Percentiles rank a stretch among this genome's conserved stretches.
Conservation (phyloP, 2,329 filamentous ascomycete species). For the Fusarium papillatum region DNA sequence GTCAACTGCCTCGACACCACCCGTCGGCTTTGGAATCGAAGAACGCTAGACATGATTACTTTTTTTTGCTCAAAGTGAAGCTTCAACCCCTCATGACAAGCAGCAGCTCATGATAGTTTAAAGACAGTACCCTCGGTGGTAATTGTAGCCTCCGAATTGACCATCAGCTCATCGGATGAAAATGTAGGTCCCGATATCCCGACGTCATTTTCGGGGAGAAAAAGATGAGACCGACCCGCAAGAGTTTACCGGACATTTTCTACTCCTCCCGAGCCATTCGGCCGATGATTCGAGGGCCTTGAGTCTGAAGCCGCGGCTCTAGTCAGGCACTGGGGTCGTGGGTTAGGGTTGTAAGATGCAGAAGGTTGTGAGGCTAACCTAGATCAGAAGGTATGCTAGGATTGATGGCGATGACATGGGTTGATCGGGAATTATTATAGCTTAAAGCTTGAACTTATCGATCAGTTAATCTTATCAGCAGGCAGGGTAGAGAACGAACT, state of each 20-base stretch:
- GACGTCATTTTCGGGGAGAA: constrained; percentile 38
- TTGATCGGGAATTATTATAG: neutral
- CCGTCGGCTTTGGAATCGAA: constrained; percentile 13
- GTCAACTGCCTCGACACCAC: constrained; percentile 21
- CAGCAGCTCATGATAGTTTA: constrained; percentile 36
- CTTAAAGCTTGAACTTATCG: neutral
- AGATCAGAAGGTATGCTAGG: neutral
- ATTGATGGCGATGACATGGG: neutral
- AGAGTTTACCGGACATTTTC: neutral
- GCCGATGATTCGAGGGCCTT: constrained; percentile 5
- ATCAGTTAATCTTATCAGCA: neutral
- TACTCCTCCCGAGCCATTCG: neutral
- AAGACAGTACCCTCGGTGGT: constrained; percentile 23
- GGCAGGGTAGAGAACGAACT: neutral
- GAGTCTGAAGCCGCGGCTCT: neutral
- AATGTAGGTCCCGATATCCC: constrained; percentile 21
- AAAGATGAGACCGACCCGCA: constrained; percentile 31
- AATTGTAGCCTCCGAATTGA: constrained; percentile 25
- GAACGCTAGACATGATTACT: constrained; percentile 30
- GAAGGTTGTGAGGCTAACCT: neutral
- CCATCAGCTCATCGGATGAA: constrained; percentile 9
- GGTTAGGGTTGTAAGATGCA: neutral
- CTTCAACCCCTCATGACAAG: constrained; percentile 11
- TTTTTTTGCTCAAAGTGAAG: neutral
- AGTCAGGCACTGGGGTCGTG: neutral